phyloP scores from a whole-genome alignment of 495 filamentous ascomycete genomes.

The Parathielavia appendiculata region DNA sequence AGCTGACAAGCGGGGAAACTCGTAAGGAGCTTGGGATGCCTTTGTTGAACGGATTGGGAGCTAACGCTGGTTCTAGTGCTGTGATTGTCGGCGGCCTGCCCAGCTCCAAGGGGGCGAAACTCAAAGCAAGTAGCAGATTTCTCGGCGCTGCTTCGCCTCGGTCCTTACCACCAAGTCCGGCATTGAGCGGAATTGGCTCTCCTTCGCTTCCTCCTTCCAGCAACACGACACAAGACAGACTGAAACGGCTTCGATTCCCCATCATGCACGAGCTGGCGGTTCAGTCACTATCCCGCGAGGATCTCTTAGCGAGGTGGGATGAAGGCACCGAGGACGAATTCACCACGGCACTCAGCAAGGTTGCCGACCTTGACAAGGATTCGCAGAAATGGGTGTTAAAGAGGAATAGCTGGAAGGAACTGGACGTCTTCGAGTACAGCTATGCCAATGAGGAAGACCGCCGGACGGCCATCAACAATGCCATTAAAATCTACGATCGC shows the following conservation, averaged over 20 bases:
- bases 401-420: slow-evolving; percentile 71
- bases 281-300: slow-evolving; percentile 53
- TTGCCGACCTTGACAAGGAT: slow-evolving; percentile 51
- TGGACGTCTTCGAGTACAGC: slow-evolving; percentile 74
- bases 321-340: slow-evolving; percentile 53
- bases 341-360: slow-evolving; percentile 51
- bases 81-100: slow-evolving; percentile 32
- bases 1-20: slow-evolving; percentile 46
- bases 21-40: slow-evolving; percentile 49
- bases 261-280: slow-evolving; percentile 70
- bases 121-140: slow-evolving; percentile 28
- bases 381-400: slow-evolving; percentile 60
- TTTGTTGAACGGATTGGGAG: slow-evolving; percentile 11
- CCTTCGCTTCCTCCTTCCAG: slow-evolving; percentile 50
- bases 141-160: slow-evolving; percentile 45
- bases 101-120: slow-evolving; percentile 29
- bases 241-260: slow-evolving; percentile 52
- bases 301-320: slow-evolving; percentile 52
- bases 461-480: slow-evolving; percentile 74
- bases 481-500: slow-evolving; percentile 75
- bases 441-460: slow-evolving; percentile 65
- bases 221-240: slow-evolving; percentile 48
- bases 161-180: slow-evolving; percentile 61
- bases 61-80: slow-evolving; percentile 30
- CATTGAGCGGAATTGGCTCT: slow-evolving; percentile 47